phyloP scores from a whole-genome alignment of 345 rosid genomes.

The Atalantia buxifolia region DNA sequence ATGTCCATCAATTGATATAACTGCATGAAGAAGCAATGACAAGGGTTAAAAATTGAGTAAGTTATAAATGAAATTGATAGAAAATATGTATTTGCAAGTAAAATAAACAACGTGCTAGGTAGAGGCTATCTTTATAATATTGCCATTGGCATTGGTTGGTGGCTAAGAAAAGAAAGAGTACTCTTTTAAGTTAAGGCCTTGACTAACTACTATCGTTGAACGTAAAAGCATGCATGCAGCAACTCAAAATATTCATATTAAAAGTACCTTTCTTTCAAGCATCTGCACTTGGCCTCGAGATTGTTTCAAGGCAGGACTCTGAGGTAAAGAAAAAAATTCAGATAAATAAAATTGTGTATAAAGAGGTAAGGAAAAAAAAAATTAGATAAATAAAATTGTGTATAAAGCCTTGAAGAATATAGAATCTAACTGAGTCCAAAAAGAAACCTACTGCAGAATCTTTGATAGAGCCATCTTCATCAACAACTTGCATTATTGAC shows the following conservation, averaged over 20 bases:
- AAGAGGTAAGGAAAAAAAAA: neutral
- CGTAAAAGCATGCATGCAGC: neutral
- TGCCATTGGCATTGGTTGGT: neutral
- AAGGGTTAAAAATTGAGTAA: constrained; percentile 1
- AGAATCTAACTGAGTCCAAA: neutral
- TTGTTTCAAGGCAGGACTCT: constrained; percentile 74
- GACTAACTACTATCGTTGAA: neutral
- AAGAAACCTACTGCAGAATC: constrained; percentile 76
- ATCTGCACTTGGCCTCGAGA: constrained; percentile 60
- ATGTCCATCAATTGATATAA: constrained; percentile 66
- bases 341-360: constrained; percentile 2
- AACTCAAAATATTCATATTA: neutral
- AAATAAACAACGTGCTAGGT: neutral
- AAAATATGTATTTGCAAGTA: neutral
- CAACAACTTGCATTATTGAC: constrained; percentile 61
- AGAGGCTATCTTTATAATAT: neutral
- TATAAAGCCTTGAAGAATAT: neutral
- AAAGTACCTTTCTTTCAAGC: constrained; percentile 70
- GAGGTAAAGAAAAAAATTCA: constrained; percentile 19
- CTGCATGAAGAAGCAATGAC: constrained; percentile 40
- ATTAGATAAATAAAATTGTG: constrained; percentile 8
- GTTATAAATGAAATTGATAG: neutral
- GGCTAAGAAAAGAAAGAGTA: neutral
- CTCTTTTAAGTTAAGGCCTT: neutral
- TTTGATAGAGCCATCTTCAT: constrained; percentile 75